Conservation (phyloP, 805 yeast genomes). For the Myxozyma udenii region DNA sequence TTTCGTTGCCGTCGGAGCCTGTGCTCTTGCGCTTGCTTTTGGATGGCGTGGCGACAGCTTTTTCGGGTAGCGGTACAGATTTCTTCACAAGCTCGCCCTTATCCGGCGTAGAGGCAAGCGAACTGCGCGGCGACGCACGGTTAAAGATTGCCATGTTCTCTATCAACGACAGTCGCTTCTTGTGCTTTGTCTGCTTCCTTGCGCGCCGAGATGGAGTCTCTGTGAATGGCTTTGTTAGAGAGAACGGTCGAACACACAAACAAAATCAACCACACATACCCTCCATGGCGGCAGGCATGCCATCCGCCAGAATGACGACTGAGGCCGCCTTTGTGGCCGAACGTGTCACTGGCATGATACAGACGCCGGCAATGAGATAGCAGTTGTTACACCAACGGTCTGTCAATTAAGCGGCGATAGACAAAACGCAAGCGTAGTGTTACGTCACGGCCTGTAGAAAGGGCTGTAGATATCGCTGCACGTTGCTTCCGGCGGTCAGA, state of each 20-base stretch:
- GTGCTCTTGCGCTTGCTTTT: background rate
- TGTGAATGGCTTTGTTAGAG: background rate
- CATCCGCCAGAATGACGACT: background rate
- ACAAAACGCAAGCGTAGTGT: too few relatives aligned
- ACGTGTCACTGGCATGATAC: background rate
- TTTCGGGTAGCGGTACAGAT: background rate
- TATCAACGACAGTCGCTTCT: background rate
- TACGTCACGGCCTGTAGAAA: too few relatives aligned
- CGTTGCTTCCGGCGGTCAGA: too few relatives aligned
- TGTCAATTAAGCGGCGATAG: too few relatives aligned
- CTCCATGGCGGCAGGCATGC: background rate
- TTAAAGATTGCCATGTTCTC: background rate
- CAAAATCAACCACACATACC: background rate
- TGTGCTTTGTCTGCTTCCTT: background rate
- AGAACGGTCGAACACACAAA: background rate
- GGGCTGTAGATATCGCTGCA: too few relatives aligned
- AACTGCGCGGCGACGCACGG: background rate
- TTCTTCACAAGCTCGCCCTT: background rate
- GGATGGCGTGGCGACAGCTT: background rate
- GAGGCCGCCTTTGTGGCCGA: background rate
- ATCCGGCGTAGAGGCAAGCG: background rate
- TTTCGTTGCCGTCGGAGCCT: slow-evolving; percentile 4
- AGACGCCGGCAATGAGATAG: background rate
- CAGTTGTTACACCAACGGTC: too few relatives aligned
- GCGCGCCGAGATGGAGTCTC: background rate